Conservation (phyloP, 2,329 filamentous ascomycete genomes). For the Paracorniculantispora psalliotae region DNA sequence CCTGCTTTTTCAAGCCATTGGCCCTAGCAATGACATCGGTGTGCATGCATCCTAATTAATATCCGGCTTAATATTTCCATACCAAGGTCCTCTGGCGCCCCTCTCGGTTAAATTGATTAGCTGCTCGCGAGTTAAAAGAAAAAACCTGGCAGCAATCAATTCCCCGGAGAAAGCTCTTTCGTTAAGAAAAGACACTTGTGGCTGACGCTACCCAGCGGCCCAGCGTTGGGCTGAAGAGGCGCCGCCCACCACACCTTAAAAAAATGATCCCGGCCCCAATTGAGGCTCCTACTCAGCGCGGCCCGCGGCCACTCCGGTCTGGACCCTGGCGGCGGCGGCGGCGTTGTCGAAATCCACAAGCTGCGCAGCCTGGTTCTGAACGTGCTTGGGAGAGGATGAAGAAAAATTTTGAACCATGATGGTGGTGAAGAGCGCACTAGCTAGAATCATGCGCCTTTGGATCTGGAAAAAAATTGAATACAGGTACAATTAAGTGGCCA, state of each 20-base stretch:
- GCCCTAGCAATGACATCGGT: not conserved
- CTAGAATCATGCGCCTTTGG: not conserved
- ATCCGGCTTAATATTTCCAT: not conserved
- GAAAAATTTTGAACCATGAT: not conserved
- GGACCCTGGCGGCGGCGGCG: not conserved
- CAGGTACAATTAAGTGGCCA: too few species aligned
- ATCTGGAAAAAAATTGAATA: too few species aligned
- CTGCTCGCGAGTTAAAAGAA: too few species aligned
- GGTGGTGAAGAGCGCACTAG: not conserved
- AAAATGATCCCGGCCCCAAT: not conserved
- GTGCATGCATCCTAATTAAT: not conserved
- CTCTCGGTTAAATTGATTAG: not conserved
- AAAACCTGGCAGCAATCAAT: too few species aligned
- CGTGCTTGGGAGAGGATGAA: not conserved
- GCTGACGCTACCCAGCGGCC: not conserved
- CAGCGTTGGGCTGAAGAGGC: not conserved
- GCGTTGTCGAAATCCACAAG: not conserved
- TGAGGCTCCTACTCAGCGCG: not conserved
- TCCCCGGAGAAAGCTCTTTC: not conserved
- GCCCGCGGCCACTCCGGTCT: not conserved
- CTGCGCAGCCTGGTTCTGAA: not conserved
- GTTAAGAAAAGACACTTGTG: not conserved
- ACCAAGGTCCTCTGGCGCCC: not conserved
- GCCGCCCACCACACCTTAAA: not conserved
- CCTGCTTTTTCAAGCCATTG: not conserved